These are phyloP conservation scores for Debaryomyces psychrophilus DNA, from an alignment of 1,139 yeast species.

Conservation along the genomic window DNA sequence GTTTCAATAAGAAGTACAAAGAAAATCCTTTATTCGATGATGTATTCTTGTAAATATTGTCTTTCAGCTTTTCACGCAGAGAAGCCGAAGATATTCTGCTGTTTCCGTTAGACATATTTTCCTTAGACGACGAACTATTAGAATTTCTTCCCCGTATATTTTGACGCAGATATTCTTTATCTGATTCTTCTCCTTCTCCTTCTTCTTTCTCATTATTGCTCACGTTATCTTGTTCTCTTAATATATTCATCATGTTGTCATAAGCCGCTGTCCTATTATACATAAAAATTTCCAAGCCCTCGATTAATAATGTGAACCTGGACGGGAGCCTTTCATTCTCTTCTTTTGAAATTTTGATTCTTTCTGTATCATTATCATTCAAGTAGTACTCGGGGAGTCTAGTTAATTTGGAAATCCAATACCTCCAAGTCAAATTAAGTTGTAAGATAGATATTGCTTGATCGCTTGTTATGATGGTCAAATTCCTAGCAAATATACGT, in stretches of 20 bases:
- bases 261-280: conserved; percentile 81
- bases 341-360: conserved; percentile 17
- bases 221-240: conserved; percentile 29
- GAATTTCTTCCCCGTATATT: conserved; percentile 9
- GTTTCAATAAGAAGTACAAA: conserved; percentile 32
- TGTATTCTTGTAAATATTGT: conserved; percentile 12
- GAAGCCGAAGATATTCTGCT: conserved; percentile 5
- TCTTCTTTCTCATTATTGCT: conserved; percentile 10
- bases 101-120: conserved; percentile 6
- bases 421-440: conserved; percentile 84
- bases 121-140: conserved; percentile 10
- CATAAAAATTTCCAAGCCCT: conserved; percentile 80
- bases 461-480: conserved; percentile 71
- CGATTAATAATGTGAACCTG: conserved; percentile 59
- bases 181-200: conserved; percentile 10
- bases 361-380: conserved; percentile 28
- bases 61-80: neutral
- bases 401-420: conserved; percentile 67
- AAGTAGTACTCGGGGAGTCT: conserved; percentile 47
- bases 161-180: conserved; percentile 12
- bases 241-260: conserved; percentile 58
- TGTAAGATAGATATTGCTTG: conserved; percentile 69
- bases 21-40: neutral
- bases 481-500: conserved; percentile 72
- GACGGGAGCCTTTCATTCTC: conserved; percentile 57